Evolutionary conservation across 495 filamentous ascomycete genomes (phyloP).

Genomic region (Amphirosellinia nigrospora): DNA sequence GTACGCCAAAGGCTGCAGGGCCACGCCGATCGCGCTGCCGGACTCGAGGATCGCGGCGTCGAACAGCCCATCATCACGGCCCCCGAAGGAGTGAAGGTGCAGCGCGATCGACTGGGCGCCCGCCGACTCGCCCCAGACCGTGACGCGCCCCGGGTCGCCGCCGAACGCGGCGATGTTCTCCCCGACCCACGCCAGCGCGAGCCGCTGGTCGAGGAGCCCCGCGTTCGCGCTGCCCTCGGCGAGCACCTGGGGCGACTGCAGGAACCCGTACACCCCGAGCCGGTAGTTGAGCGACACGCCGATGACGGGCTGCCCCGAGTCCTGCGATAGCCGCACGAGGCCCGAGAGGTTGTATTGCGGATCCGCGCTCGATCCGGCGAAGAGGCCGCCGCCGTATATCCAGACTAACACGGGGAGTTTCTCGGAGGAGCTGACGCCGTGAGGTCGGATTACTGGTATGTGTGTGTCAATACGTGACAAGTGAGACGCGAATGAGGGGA

Average conservation of each 20-base stretch:
- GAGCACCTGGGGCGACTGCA: not conserved
- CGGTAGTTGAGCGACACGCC: not conserved
- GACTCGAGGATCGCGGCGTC: not conserved
- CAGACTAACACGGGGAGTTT: conserved; percentile 56
- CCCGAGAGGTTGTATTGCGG: conserved; percentile 54
- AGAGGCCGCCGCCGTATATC: conserved; percentile 67
- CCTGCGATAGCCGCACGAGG: not conserved
- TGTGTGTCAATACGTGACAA: not conserved
- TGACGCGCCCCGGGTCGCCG: not conserved
- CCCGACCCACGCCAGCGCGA: not conserved
- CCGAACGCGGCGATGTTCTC: not conserved
- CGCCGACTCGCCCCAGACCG: not conserved
- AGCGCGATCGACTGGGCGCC: not conserved
- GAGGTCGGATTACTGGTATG: not conserved
- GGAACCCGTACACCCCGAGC: not conserved
- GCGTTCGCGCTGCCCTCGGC: not conserved
- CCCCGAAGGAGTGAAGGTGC: not conserved
- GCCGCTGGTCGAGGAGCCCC: not conserved
- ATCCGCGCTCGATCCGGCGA: conserved; percentile 53
- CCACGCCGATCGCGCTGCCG: not conserved
- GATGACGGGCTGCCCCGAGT: not conserved
- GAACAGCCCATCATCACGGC: not conserved
- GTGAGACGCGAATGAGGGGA: too few relatives aligned
- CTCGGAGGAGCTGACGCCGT: not conserved
- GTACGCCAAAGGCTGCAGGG: not conserved